phyloP scores from a whole-genome alignment of 495 filamentous ascomycete genomes.

The Tuber melanosporum region DNA sequence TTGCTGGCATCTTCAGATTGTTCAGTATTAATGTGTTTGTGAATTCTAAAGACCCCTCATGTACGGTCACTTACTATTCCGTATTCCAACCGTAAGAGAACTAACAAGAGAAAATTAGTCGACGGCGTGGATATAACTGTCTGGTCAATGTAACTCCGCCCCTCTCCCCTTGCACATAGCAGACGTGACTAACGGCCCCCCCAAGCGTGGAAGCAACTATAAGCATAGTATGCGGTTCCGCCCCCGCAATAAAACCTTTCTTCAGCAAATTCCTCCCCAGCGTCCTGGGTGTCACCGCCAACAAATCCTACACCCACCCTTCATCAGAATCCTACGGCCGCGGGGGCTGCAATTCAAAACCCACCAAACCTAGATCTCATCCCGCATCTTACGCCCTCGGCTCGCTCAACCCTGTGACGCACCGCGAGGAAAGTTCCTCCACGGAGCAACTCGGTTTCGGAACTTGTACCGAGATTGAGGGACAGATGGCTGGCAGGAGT shows the following conservation, averaged over 20 bases:
- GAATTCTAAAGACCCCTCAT: neutral
- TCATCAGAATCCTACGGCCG: neutral
- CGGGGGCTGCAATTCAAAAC: neutral
- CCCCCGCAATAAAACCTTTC: conserved; percentile 14
- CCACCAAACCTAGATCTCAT: neutral
- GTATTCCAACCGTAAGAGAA: neutral
- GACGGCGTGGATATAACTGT: conserved; percentile 5
- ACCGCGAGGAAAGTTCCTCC: neutral
- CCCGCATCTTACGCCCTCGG: neutral
- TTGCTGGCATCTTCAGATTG: conserved; percentile 11
- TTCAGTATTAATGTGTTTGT: neutral
- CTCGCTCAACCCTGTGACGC: neutral
- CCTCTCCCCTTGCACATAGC: too few relatives aligned
- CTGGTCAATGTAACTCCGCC: conserved; percentile 16
- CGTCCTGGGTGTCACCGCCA: conserved; percentile 5
- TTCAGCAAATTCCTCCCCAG: conserved; percentile 15
- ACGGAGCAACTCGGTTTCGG: conserved; percentile 4
- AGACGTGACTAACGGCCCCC: neutral
- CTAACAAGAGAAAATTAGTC: neutral
- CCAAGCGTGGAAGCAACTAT: conserved; percentile 10
- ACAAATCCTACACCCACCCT: neutral
- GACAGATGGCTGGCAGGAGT: neutral
- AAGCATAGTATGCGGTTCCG: conserved; percentile 24
- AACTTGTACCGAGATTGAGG: conserved; percentile 1
- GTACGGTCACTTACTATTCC: neutral